These are phyloP conservation scores for Vanrija sp. DNA, from an alignment of 1,284 basidiomycete species.

Conservation along the genomic window DNA sequence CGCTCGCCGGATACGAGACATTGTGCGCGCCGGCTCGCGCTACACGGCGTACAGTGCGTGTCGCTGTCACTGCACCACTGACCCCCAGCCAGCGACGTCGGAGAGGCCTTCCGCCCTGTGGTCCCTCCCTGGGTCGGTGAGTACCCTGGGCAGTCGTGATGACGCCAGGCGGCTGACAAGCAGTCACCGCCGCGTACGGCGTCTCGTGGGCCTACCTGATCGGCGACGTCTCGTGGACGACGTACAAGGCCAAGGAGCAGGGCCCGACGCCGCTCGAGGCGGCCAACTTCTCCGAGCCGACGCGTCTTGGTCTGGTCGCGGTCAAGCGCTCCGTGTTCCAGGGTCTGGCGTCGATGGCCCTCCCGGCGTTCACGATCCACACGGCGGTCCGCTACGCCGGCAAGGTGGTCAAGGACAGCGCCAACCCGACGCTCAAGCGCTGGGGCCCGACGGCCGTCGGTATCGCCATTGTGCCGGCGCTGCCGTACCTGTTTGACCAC, in stretches of 20 bases:
- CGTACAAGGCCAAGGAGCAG: constrained; percentile 73
- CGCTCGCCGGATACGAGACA: constrained; percentile 70
- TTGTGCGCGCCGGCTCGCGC: constrained; percentile 65
- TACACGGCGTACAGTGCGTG: constrained; percentile 73
- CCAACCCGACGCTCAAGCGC: constrained; percentile 60
- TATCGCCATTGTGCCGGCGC: constrained; percentile 65
- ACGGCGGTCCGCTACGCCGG: constrained; percentile 74
- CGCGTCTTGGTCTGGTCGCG: constrained; percentile 65
- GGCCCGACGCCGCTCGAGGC: constrained; percentile 72
- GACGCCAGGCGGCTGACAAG: neutral
- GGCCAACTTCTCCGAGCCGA: constrained; percentile 69
- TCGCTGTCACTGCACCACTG: constrained; percentile 9
- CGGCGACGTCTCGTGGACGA: constrained; percentile 86
- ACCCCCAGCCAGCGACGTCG: constrained; percentile 72
- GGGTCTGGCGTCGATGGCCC: constrained; percentile 75
- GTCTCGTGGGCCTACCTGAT: constrained; percentile 71
- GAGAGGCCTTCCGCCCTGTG: constrained; percentile 86
- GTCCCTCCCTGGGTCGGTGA: constrained; percentile 65
- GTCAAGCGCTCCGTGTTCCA: constrained; percentile 79
- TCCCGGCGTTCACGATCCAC: constrained; percentile 67
- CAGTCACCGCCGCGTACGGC: constrained; percentile 63
- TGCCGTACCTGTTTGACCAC: constrained; percentile 80
- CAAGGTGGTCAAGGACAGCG: constrained; percentile 64
- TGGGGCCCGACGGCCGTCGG: constrained; percentile 70
- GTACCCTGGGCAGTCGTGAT: constrained; percentile 6